Evolutionary conservation across 768 basidiomycete species (phyloP), one percentile per base, ranked within the genome.

Genomic region (Glaciozyma antarctica): DNA sequence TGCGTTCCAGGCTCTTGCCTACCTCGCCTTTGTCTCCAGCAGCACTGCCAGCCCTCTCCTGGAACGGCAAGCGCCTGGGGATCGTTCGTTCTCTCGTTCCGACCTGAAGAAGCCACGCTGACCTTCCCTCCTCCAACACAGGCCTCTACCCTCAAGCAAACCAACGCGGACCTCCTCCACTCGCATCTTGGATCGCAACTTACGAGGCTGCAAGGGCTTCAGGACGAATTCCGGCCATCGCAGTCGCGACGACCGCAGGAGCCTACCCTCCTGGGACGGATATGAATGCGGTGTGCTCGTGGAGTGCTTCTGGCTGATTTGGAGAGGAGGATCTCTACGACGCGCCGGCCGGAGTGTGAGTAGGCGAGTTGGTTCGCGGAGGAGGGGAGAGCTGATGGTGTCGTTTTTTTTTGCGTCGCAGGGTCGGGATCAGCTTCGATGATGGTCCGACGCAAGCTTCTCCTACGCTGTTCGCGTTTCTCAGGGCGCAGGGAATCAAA

Each of bases 191-290:
- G 38, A 41, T 41, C 12, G 38, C 38, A 13, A 41, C 38, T 12
- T 15, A 91, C 67, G 79, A 82, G 55, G 80, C 78, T 19, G 88
- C 86, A n/a, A 79, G 85, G 21, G 73, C 80, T 1, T 82, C 85
- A 7, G 86, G 88, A 41, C 82, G 81, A 69, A 87, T 94, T 60
- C 91, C 92, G 1, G 75, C 83, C 67, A 79, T 91, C 64, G 82
- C 85, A 2, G 69, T 77, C 22, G 78, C 87, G 6, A 78, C 78
- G 13, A 67, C 74, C 5, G 75, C 65, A 44, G 73, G 71, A 5
- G 62, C 67, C 5, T 78, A 76, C 67, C 61, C 67, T 12, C 61
- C 71, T 19, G 73, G 68, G 54, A 73, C 32, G 28, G 26, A 43
- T 17, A 54, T 41, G 38, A 41, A 12, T 41, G 12, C 38, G 38